Conservation (phyloP, 2,329 filamentous ascomycete genomes). For the Cladophialophora exuberans region DNA sequence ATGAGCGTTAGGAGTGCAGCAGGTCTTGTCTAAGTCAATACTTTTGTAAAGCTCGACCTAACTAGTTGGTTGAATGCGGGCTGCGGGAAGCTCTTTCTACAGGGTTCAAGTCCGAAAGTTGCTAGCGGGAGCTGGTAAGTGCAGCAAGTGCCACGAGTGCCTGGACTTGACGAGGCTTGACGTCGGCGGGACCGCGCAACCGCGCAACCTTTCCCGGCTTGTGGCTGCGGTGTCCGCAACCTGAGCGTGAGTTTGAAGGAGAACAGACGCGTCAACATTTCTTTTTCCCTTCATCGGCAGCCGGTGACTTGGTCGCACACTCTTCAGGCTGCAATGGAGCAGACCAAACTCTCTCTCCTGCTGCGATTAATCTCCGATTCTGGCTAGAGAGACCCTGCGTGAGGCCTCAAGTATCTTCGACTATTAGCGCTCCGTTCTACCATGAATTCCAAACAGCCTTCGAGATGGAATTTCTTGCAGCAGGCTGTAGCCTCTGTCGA, state of each 20-base stretch:
- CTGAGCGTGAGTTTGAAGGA: conserved; percentile 12
- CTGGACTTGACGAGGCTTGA: no score
- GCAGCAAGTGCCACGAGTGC: no score
- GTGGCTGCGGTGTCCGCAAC: conserved; percentile 9
- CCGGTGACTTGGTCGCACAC: background rate
- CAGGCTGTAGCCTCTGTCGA: conserved; percentile 93
- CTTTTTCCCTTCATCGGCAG: no score
- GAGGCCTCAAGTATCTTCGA: background rate
- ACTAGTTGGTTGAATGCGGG: background rate
- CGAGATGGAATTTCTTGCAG: conserved; percentile 80
- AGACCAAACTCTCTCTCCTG: background rate
- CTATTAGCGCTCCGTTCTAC: conserved; percentile 1
- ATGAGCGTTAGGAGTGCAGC: no score
- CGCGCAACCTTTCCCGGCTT: conserved; percentile 4
- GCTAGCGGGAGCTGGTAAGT: conserved; percentile 3
- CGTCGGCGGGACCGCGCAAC: conserved; percentile 9
- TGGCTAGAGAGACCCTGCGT: background rate
- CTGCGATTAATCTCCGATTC: background rate
- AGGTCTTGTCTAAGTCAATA: no score
- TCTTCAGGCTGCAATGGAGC: conserved; percentile 10
- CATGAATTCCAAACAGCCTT: conserved; percentile 46
- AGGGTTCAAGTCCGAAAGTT: background rate
- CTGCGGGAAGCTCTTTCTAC: conserved; percentile 10
- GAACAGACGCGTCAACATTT: conserved; percentile 24
- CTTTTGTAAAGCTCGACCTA: conserved; percentile 1